Base-by-base conservation (phyloP, 2,329 filamentous ascomycete species). In the Sporothrix pseudoabietina region DNA sequence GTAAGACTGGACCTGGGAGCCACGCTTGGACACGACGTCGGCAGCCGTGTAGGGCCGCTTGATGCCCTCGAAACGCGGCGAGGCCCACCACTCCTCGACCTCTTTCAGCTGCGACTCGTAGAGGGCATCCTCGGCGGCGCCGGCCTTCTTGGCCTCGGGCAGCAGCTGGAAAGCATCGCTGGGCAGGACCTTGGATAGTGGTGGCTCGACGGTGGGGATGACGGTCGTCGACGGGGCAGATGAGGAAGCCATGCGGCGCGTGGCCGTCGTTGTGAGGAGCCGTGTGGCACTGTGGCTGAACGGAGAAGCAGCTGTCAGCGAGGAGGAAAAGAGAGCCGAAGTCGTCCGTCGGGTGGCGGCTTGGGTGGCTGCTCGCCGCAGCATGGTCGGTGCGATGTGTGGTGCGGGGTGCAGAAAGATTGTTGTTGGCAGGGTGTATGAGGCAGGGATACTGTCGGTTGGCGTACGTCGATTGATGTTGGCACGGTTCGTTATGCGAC, bases 1-100 rank as follows among this genome's bases (percentile, higher is more conserved):
- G 78, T 98, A 98, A 69, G 88, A 89, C 80, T 97, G 93, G 79
- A 93, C 90, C 77, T 98, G 87, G 7, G 94, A 91, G 10, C 96
- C 96, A 75, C 96, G 88, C 85, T 98, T 98, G 82, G 92, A 94
- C 75, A 97, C 95, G 6, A 99, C 92, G 83, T 97, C 94, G 78
- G 91, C 92, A 1, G 94, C 92, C 22, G 91, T 92, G 81, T 98
- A 99, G 12, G 95, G 94, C 63, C 96, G 88, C 85, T 92, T 96
- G 85, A 98, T 98, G 74, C 93, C 95, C 76, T 91, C 88, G 81
- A 90, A 99, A 73, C 96, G 90, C 8, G 93, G 91, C 55, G 91
- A 91, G 26, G 88, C 87, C 95, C 95, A 99, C 96, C 95, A 98
- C 39, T 91, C 87, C 81, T 94, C 89, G 14, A 98, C 94, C 78